phyloP scores from a whole-genome alignment of 129 eudicot species.

The Saposhnikovia divaricata region DNA sequence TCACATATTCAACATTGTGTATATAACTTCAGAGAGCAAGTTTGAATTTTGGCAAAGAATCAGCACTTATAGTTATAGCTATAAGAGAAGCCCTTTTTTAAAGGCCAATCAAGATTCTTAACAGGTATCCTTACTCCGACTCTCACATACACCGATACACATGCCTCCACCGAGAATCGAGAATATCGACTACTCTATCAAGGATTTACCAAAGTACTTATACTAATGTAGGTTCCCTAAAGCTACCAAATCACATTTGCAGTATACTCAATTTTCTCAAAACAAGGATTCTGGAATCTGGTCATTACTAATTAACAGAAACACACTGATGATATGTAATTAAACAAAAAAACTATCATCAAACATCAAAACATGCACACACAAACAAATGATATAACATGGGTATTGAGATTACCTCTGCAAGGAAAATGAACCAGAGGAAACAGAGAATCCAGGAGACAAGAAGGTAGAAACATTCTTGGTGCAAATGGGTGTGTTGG shows the following conservation, averaged over 20 bases:
- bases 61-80: not conserved
- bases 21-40: not conserved
- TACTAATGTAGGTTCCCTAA: too few relatives aligned
- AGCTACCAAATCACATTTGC: too few relatives aligned
- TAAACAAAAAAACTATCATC: not conserved
- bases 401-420: slow-evolving; percentile 10
- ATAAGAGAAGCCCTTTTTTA: too few relatives aligned
- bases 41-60: not conserved
- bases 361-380: not conserved
- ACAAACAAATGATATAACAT: not conserved
- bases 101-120: not conserved
- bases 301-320: not conserved
- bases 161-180: not conserved
- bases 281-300: not conserved
- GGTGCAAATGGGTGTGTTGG: not conserved
- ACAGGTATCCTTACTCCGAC: not conserved
- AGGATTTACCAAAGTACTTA: not conserved
- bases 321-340: not conserved
- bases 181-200: not conserved
- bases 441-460: slow-evolving; percentile 13
- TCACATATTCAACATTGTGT: too few relatives aligned
- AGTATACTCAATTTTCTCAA: not conserved
- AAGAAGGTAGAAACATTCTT: not conserved
- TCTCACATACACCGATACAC: not conserved
- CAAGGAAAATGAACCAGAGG: slow-evolving; percentile 1